Percentiles rank a stretch among this genome's conserved stretches.
These are phyloP conservation scores for Dactylonectria estremocensis DNA, from an alignment of 2,329 filamentous ascomycete species.

Conservation along the genomic window DNA sequence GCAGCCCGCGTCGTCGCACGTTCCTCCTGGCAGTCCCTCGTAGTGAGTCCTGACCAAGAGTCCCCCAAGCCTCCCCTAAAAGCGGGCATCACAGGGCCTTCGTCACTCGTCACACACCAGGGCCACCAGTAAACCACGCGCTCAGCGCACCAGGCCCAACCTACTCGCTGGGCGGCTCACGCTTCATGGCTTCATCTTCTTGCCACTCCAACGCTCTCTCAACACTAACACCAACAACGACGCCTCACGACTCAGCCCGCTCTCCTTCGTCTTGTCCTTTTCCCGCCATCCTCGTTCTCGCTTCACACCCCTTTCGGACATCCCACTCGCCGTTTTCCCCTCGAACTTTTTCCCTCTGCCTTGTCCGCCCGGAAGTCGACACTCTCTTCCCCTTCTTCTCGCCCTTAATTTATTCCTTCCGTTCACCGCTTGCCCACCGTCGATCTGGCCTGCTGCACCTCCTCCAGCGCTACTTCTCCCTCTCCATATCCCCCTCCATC, in stretches of 20 bases:
- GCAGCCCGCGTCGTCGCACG: background rate
- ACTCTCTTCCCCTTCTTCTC: conserved; percentile 17
- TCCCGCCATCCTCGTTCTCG: conserved; percentile 26
- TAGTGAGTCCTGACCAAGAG: no score
- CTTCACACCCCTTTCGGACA: conserved; percentile 28
- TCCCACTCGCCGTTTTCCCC: background rate
- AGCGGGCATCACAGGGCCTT: background rate
- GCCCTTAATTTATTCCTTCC: conserved; percentile 16
- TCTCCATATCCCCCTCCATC: conserved; percentile 3
- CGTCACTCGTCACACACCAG: conserved; percentile 18
- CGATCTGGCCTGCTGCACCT: conserved; percentile 2
- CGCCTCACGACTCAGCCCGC: conserved; percentile 16
- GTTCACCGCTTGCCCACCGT: conserved; percentile 19
- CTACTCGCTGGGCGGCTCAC: no score
- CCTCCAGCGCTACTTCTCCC: conserved; percentile 6
- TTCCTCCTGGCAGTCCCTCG: background rate
- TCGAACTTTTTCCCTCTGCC: background rate
- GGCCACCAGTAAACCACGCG: background rate
- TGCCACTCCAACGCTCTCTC: conserved; percentile 5
- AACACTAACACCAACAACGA: conserved; percentile 1
- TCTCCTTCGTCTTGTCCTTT: conserved; percentile 11
- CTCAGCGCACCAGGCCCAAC: background rate
- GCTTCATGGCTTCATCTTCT: no score
- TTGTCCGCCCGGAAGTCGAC: background rate
- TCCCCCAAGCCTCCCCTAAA: background rate